Base-by-base conservation (phyloP, 1,284 basidiomycete genomes). In the Phellopilus nigrolimitatus region DNA sequence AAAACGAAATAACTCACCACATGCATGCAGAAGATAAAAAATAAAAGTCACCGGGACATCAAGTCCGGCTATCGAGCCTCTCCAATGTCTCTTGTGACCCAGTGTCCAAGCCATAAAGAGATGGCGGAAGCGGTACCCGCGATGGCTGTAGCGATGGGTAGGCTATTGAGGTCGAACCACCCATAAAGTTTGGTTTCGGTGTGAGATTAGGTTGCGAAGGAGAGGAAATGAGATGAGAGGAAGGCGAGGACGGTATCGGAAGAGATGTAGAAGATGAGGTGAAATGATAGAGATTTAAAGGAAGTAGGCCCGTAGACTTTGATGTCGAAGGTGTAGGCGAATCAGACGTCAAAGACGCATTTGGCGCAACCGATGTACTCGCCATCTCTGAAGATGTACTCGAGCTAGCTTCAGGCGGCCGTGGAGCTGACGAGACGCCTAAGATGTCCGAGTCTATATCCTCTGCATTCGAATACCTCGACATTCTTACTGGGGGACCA, bases 81-180 rank as follows among this genome's bases (percentile, higher is more conserved):
- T 36, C 49, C 24, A 51, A 22, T n/a, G 49, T 28, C 5, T 37
- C 41, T 21, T 45, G 49, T 13, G 49, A 51, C 13, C 40, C 49
- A 34, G 39, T 8, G 17, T 51, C 49, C 9, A 34, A 45, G 12
- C 33, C 49, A 19, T 53, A 47, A 10, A 53, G 10, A 13, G 51
- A 53, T 12, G 51, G 51, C 8, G 51, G 51, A 2, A 53, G 39
- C 9, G 51, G 51, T 13, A 53, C 31, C 30, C 51, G 45, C 21
- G 51, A 53, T 13, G 51, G 51, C 6, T 47, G 45, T 4, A 53
- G 51, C 2, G 43, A 21, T 4, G 51, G 51, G 19, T 53, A 53
- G 3, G 51, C 45, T 34, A 53, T 40, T n/a, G 45, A 36, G 13
- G 34, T 48, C 25, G 39, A 33, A 0, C 37, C 38, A 25, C 28